Evolutionary conservation across 208 protist species (phyloP).

Genomic region (Trypanosoma boissoni): DNA sequence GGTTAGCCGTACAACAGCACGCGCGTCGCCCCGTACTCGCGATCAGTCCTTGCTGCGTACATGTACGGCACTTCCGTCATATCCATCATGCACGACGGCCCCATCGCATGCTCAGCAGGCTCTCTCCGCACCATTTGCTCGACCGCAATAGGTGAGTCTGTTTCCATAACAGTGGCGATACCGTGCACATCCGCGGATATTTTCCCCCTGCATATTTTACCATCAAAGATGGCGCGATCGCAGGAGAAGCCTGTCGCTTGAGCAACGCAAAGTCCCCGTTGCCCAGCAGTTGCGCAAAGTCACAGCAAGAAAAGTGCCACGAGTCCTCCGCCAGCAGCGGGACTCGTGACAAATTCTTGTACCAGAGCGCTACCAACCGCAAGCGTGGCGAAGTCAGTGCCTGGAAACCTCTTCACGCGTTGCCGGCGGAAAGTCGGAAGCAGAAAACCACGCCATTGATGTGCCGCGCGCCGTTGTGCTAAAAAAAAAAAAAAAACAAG

Average conservation of each 20-base stretch:
- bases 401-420: no score
- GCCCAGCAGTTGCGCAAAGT: no score
- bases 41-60: slow-evolving; percentile 31
- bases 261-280: no score
- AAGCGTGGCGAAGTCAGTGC: no score
- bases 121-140: slow-evolving; percentile 35
- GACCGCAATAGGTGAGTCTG: slow-evolving; percentile 25
- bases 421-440: no score
- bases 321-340: no score
- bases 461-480: no score
- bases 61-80: slow-evolving; percentile 32
- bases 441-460: no score
- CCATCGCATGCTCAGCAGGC: slow-evolving; percentile 29
- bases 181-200: slow-evolving; percentile 33
- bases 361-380: no score
- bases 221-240: slow-evolving; percentile 61
- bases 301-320: no score
- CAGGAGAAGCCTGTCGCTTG: slow-evolving; percentile 53
- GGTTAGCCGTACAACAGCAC: background rate
- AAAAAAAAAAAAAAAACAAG: no score
- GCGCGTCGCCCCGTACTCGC: slow-evolving; percentile 1
- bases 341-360: no score
- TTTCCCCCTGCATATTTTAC: slow-evolving; percentile 37
- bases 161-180: slow-evolving; percentile 24
- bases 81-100: slow-evolving; percentile 51